A percentile compares a stretch with the other conserved stretches of the same genome.
These are phyloP conservation scores for Pseudocercospora crystallina DNA, from an alignment of 2,329 filamentous ascomycete species.

Conservation along the genomic window DNA sequence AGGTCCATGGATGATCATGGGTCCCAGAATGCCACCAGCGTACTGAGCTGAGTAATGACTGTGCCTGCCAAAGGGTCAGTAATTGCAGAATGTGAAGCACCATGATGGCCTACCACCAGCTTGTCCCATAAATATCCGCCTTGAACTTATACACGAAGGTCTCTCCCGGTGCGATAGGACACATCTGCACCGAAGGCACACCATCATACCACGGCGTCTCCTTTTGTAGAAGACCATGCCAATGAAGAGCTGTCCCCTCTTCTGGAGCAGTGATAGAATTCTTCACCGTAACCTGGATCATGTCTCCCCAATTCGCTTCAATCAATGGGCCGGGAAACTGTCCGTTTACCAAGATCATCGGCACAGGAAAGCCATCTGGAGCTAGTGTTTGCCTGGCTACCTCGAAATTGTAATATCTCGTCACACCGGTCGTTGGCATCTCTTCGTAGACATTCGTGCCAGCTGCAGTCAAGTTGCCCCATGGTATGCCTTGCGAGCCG, in stretches of 20 bases:
- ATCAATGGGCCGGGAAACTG: constrained; percentile 28
- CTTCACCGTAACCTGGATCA: constrained; percentile 31
- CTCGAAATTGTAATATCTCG: constrained; percentile 29
- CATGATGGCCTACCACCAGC: too few relatives aligned
- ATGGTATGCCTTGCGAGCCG: constrained; percentile 26
- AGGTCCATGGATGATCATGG: constrained; percentile 36
- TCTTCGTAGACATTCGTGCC: constrained; percentile 27
- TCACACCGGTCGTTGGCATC: constrained; percentile 29
- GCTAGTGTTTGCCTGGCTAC: constrained; percentile 21
- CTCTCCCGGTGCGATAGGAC: constrained; percentile 43
- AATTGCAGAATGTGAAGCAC: too few relatives aligned
- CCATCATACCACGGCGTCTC: constrained; percentile 43
- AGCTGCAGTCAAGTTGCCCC: constrained; percentile 29
- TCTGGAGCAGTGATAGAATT: constrained; percentile 28
- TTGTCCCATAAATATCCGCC: constrained; percentile 38
- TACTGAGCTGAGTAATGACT: constrained; percentile 39
- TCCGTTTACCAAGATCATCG: constrained; percentile 25
- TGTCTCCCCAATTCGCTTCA: constrained; percentile 43
- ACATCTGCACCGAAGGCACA: constrained; percentile 42
- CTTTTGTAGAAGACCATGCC: constrained; percentile 41
- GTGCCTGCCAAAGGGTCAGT: too few relatives aligned
- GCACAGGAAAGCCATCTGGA: constrained; percentile 25
- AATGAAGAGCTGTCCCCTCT: constrained; percentile 43
- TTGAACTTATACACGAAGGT: constrained; percentile 43
- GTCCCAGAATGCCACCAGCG: constrained; percentile 33